phyloP scores from a whole-genome alignment of 2,329 filamentous ascomycete species.

The Hymenoscyphus repandus region DNA sequence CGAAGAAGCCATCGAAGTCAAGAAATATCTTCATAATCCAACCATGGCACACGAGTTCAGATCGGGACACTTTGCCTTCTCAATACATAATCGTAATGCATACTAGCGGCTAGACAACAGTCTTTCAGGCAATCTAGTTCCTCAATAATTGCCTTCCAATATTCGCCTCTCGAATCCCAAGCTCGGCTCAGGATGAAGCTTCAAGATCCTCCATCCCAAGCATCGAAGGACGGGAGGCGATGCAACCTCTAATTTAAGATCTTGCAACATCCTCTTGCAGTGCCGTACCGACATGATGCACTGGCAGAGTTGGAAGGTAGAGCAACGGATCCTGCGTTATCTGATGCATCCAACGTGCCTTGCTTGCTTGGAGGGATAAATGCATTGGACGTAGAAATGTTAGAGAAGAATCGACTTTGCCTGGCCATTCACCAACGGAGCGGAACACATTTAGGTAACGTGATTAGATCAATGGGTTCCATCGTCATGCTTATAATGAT shows the following conservation, averaged over 20 bases:
- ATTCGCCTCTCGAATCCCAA: not conserved
- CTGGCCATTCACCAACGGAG: too few relatives aligned
- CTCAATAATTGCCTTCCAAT: not conserved
- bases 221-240: not conserved
- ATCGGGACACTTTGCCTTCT: too few relatives aligned
- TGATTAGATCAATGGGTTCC: too few relatives aligned
- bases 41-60: too few relatives aligned
- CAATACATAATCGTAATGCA: too few relatives aligned
- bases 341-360: not conserved
- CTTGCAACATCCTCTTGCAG: not conserved
- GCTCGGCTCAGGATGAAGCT: not conserved
- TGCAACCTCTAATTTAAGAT: not conserved
- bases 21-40: not conserved
- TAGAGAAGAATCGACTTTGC: too few relatives aligned
- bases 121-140: too few relatives aligned
- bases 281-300: not conserved
- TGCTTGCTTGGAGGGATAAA: constrained; percentile 2
- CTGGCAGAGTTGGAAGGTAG: not conserved
- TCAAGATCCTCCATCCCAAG: not conserved
- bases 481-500: too few relatives aligned
- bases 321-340: not conserved
- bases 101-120: too few relatives aligned
- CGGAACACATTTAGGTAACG: too few relatives aligned
- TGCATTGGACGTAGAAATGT: not conserved
- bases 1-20: not conserved